phyloP scores from a whole-genome alignment of 306 rosid genomes.

The Arachis hypogaea region DNA sequence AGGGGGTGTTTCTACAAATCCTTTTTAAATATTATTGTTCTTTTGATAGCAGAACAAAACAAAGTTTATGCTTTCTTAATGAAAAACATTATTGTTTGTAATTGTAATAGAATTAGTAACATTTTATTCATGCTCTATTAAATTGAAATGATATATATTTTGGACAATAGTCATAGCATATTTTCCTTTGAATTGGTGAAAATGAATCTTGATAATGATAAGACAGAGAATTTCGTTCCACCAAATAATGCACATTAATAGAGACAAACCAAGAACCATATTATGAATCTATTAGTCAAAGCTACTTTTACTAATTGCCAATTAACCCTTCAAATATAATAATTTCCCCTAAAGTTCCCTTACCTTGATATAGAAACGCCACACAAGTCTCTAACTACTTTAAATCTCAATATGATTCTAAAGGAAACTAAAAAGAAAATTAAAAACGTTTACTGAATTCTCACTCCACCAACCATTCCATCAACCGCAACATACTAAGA shows the following conservation, averaged over 20 bases:
- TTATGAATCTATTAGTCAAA: conserved; percentile 43
- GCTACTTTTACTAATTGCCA: conserved; percentile 27
- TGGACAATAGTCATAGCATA: background rate
- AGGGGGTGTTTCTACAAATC: no score
- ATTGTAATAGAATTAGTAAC: background rate
- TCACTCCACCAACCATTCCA: conserved; percentile 74
- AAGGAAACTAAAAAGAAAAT: conserved; percentile 39
- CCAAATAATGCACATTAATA: conserved; percentile 33
- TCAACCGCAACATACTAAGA: conserved; percentile 44
- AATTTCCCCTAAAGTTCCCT: conserved; percentile 3
- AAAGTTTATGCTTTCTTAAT: background rate
- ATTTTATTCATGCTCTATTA: background rate
- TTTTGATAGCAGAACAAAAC: background rate
- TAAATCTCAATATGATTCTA: conserved; percentile 31
- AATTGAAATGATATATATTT: no score
- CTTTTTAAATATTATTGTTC: no score
- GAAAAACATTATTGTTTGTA: background rate
- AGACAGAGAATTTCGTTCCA: conserved; percentile 27
- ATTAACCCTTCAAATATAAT: conserved; percentile 23
- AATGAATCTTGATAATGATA: conserved; percentile 29
- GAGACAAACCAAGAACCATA: conserved; percentile 25
- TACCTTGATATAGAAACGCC: conserved; percentile 15
- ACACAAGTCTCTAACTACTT: conserved; percentile 31
- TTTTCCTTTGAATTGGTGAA: background rate
- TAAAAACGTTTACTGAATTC: conserved; percentile 61